These are phyloP conservation scores for Cucurbita argyrosperma DNA, from an alignment of 306 rosid species.

Conservation along the genomic window DNA sequence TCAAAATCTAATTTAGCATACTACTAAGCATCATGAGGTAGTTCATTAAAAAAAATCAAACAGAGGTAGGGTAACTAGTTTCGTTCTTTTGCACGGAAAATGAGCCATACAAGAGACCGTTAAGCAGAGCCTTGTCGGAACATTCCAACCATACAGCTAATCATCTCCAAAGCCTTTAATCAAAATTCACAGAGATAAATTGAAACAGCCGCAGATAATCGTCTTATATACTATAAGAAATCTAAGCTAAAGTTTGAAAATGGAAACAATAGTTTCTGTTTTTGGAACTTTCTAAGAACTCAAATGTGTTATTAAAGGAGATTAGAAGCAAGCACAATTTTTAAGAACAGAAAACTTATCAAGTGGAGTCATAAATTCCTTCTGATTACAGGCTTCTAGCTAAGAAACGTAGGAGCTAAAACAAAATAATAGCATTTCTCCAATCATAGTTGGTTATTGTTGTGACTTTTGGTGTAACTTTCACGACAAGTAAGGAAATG, in stretches of 20 bases:
- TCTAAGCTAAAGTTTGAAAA: too few relatives aligned
- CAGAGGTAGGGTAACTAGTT: too few relatives aligned
- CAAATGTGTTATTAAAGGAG: neutral
- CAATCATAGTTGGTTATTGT: neutral
- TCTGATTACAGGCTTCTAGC: neutral
- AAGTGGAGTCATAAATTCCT: neutral
- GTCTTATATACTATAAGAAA: too few relatives aligned
- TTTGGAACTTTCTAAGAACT: neutral
- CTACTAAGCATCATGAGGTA: neutral
- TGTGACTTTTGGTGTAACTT: neutral
- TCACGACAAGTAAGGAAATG: neutral
- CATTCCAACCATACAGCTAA: neutral
- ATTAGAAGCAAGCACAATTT: neutral
- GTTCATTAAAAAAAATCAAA: too few relatives aligned
- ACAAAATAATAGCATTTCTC: neutral
- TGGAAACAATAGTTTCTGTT: neutral
- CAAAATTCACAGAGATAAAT: neutral
- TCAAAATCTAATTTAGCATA: neutral
- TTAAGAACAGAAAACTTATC: neutral
- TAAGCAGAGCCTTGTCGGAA: too few relatives aligned
- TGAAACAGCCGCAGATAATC: neutral
- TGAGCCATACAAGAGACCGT: too few relatives aligned
- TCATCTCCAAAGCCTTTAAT: neutral
- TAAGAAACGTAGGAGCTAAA: neutral
- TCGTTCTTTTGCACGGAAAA: too few relatives aligned